Conservation (phyloP, 179 eudicot genomes). For the Silene noctiflora region DNA sequence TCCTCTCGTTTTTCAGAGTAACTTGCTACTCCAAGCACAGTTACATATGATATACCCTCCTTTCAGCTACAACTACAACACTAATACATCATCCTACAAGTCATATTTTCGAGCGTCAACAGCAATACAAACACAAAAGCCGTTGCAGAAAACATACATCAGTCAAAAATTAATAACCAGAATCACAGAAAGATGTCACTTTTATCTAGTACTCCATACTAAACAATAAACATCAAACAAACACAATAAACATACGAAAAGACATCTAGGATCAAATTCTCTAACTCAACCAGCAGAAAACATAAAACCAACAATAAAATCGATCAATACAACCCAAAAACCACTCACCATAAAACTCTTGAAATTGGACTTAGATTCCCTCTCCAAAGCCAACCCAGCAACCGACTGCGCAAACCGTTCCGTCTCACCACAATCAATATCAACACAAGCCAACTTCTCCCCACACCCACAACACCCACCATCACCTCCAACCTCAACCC, state of each 20-base stretch:
- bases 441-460: conserved; percentile 71
- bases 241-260: not conserved
- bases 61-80: not conserved
- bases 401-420: conserved; percentile 70
- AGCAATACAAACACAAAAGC: not conserved
- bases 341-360: conserved; percentile 65
- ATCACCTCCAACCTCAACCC: conserved; percentile 34
- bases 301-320: not conserved
- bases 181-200: not conserved
- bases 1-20: not conserved
- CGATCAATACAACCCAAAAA: not conserved
- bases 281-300: not conserved
- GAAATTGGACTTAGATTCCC: conserved; percentile 69
- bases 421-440: conserved; percentile 65
- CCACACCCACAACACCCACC: conserved; percentile 62
- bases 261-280: too few relatives aligned
- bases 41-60: not conserved
- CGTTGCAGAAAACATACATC: not conserved
- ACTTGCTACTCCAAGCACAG: not conserved
- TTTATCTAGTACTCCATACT: not conserved
- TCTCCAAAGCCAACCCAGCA: conserved; percentile 75
- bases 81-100: not conserved
- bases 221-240: not conserved
- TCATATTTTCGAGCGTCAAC: not conserved
- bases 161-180: not conserved